Percentiles rank a stretch among this genome's conserved stretches.
phyloP scores from a whole-genome alignment of 2,329 filamentous ascomycete genomes.

The Fusarium sp. region DNA sequence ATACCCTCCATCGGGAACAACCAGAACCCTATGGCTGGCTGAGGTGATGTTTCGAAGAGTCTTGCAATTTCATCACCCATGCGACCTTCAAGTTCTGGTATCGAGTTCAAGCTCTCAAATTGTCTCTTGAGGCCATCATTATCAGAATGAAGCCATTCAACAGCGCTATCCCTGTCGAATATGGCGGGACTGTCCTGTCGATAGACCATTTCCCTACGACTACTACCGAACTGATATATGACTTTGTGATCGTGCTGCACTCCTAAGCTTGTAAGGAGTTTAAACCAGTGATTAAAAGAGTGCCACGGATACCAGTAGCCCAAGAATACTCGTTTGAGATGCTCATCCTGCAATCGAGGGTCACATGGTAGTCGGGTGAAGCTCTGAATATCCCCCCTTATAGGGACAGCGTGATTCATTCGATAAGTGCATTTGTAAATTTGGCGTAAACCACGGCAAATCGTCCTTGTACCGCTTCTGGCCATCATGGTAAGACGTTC shows the following conservation, averaged over 20 bases:
- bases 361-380: not conserved
- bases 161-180: not conserved
- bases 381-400: rapidly evolving
- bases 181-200: not conserved
- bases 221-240: not conserved
- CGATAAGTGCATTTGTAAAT: too few relatives aligned
- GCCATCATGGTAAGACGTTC: too few relatives aligned
- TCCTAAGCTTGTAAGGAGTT: rapidly evolving
- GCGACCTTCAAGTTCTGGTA: too few relatives aligned
- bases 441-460: too few relatives aligned
- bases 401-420: not conserved
- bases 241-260: not conserved
- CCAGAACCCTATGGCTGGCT: conserved; percentile 5
- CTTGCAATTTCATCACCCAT: not conserved
- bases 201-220: not conserved
- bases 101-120: too few relatives aligned
- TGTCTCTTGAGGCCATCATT: too few relatives aligned
- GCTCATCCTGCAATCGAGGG: not conserved
- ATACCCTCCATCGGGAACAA: conserved; percentile 46
- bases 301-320: not conserved
- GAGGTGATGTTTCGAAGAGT: not conserved
- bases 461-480: too few relatives aligned
- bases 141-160: not conserved
- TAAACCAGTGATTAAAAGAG: not conserved
- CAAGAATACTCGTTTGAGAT: not conserved